Conservation (phyloP, 208 protist species). For the Acanthamoeba castellanii region DNA sequence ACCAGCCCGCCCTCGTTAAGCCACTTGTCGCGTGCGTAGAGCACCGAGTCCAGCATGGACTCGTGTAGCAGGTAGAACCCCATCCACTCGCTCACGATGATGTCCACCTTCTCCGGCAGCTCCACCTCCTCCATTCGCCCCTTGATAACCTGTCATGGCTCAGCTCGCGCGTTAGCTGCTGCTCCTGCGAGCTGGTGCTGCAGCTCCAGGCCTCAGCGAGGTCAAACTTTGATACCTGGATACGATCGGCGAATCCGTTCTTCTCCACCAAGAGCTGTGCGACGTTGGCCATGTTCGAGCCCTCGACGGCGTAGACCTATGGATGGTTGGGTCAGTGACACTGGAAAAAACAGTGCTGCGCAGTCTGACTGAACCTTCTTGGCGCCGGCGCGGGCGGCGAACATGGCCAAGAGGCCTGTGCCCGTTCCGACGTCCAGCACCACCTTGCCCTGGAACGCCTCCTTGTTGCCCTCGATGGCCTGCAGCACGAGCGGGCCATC, state of each 20-base stretch:
- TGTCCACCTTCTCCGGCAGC: constrained; percentile 91
- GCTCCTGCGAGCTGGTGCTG: too few relatives aligned
- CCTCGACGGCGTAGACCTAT: constrained; percentile 26
- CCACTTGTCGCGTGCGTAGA: constrained; percentile 95
- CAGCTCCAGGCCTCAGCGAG: too few relatives aligned
- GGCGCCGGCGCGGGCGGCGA: constrained; percentile 96
- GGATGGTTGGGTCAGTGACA: too few relatives aligned
- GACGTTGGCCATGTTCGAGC: constrained; percentile 10
- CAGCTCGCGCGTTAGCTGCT: too few relatives aligned
- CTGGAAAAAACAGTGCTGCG: too few relatives aligned
- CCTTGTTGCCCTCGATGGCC: constrained; percentile 95
- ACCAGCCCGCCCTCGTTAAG: constrained; percentile 77
- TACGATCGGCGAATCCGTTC: constrained; percentile 23
- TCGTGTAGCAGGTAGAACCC: constrained; percentile 98
- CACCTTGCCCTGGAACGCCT: constrained; percentile 94
- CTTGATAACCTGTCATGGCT: constrained; percentile 75
- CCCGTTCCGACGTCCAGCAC: constrained; percentile 97
- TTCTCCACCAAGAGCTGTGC: constrained; percentile 7
- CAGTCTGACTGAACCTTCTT: constrained; percentile 89
- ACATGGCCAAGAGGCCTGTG: constrained; percentile 98
- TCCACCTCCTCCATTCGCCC: constrained; percentile 94
- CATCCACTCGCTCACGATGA: constrained; percentile 97
- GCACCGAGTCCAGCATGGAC: constrained; percentile 96
- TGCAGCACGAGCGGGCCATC: constrained; percentile 94
- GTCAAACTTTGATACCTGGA: neutral